Evolutionary conservation across 2,329 filamentous ascomycete genomes (phyloP).

Genomic region (Rhinocladiella mackenziei): DNA sequence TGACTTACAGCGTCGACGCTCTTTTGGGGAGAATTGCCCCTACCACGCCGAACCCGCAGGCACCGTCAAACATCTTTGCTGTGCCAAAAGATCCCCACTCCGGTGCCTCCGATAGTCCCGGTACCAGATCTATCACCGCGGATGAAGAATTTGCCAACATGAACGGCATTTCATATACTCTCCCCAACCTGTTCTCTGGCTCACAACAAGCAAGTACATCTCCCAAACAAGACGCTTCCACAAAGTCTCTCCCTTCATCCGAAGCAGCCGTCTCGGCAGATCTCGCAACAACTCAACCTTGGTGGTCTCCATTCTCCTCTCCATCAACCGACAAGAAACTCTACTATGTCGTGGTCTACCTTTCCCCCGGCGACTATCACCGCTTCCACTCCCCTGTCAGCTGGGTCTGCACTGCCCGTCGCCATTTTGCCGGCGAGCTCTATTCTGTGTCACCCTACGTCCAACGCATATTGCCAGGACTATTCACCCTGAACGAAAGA

Average conservation of each 20-base stretch:
- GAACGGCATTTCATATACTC: slow-evolving; percentile 92
- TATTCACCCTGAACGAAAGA: slow-evolving; percentile 95
- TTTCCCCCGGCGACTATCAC: slow-evolving; percentile 96
- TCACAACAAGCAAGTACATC: slow-evolving; percentile 52
- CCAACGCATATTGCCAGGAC: slow-evolving; percentile 82
- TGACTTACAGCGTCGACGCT: slow-evolving; percentile 95
- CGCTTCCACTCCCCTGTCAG: slow-evolving; percentile 93
- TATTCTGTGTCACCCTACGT: slow-evolving; percentile 94
- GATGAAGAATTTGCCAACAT: slow-evolving; percentile 91
- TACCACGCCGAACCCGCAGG: slow-evolving; percentile 44
- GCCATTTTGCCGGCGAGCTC: slow-evolving; percentile 96
- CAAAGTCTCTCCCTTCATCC: slow-evolving; percentile 61
- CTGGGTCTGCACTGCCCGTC: slow-evolving; percentile 90
- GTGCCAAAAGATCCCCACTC: slow-evolving; percentile 36
- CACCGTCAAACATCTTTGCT: slow-evolving; percentile 35
- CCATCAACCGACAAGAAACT: slow-evolving; percentile 62
- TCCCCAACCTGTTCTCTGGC: slow-evolving; percentile 85
- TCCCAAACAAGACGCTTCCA: slow-evolving; percentile 69
- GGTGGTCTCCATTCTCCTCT: slow-evolving; percentile 62
- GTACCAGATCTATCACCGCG: slow-evolving; percentile 54
- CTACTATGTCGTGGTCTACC: slow-evolving; percentile 92
- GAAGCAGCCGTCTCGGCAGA: slow-evolving; percentile 82
- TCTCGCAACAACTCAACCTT: slow-evolving; percentile 70
- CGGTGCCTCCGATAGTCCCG: slow-evolving; percentile 32
- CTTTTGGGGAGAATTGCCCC: slow-evolving; percentile 62